These are phyloP conservation scores for Ophiocordyceps camponoti-leonardi DNA, from an alignment of 2,329 filamentous ascomycete genomes.

Conservation along the genomic window DNA sequence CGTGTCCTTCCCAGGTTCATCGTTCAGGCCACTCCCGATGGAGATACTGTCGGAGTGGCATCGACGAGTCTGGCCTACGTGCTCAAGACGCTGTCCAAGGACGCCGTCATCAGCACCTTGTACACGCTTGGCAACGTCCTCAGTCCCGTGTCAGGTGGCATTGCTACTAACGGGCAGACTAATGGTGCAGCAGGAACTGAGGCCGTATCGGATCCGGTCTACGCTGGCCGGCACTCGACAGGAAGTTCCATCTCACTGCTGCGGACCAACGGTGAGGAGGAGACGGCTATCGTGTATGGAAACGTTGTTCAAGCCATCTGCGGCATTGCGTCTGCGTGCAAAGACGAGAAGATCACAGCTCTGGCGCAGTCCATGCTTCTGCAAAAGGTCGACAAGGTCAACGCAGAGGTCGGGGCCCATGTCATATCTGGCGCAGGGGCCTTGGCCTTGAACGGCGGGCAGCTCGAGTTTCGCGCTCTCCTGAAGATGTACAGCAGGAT, in stretches of 20 bases:
- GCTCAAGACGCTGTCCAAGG: conserved; percentile 68
- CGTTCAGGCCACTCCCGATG: conserved; percentile 60
- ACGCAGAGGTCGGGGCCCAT: conserved; percentile 59
- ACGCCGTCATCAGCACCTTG: conserved; percentile 84
- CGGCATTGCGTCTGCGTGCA: conserved; percentile 63
- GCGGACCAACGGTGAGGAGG: conserved; percentile 57
- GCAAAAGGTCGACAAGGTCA: conserved; percentile 87
- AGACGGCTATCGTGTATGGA: conserved; percentile 57
- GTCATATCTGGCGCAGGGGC: conserved; percentile 72
- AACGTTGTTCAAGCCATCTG: conserved; percentile 95
- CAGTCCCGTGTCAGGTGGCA: conserved; percentile 48
- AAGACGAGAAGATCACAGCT: conserved; percentile 83
- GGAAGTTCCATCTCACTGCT: conserved; percentile 64
- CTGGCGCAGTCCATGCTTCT: conserved; percentile 87
- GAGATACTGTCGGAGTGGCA: conserved; percentile 54
- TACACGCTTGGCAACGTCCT: conserved; percentile 95
- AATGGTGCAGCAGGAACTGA: conserved; percentile 25
- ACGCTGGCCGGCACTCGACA: conserved; percentile 38
- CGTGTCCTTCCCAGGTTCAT: conserved; percentile 73
- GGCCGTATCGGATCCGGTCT: conserved; percentile 23
- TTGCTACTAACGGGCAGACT: conserved; percentile 31
- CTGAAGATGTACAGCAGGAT: conserved; percentile 70
- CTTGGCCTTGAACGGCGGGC: conserved; percentile 59
- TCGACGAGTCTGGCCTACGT: conserved; percentile 74
- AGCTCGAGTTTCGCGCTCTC: conserved; percentile 69